Conservation (phyloP, 2,329 filamentous ascomycete genomes). For the Penicillium sclerotigenum region DNA sequence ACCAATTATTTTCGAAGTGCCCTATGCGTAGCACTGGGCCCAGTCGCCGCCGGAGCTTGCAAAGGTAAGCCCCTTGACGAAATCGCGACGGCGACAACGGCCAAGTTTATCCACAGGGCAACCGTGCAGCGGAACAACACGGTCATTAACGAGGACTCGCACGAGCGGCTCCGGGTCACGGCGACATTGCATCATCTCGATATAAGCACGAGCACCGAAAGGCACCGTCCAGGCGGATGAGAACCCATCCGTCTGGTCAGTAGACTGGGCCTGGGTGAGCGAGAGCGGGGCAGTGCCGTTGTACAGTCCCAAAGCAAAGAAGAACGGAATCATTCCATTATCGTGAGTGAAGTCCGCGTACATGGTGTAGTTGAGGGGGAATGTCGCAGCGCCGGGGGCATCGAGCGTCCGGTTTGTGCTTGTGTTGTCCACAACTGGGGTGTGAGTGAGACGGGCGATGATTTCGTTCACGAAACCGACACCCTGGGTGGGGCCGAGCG, state of each 20-base stretch:
- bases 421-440: slow-evolving; percentile 68
- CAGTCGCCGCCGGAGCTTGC: slow-evolving; percentile 69
- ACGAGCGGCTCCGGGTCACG: slow-evolving; percentile 62
- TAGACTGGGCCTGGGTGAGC: slow-evolving; percentile 48
- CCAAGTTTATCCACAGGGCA: slow-evolving; percentile 70
- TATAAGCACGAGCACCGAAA: slow-evolving; percentile 75
- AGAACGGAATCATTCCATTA: slow-evolving; percentile 76
- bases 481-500: slow-evolving; percentile 77
- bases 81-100: slow-evolving; percentile 65
- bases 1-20: background rate
- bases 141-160: slow-evolving; percentile 77
- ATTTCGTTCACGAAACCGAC: slow-evolving; percentile 87
- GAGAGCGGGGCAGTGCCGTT: slow-evolving; percentile 59
- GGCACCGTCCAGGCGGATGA: slow-evolving; percentile 76
- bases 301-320: slow-evolving; percentile 74
- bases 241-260: slow-evolving; percentile 61
- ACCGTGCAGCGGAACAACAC: slow-evolving; percentile 67
- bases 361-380: slow-evolving; percentile 65
- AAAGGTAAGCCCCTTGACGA: slow-evolving; percentile 73
- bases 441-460: slow-evolving; percentile 70
- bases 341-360: slow-evolving; percentile 94
- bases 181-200: slow-evolving; percentile 78
- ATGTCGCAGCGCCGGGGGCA: slow-evolving; percentile 57
- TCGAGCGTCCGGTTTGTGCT: slow-evolving; percentile 77
- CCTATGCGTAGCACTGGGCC: slow-evolving; percentile 56